Evolutionary conservation across 352 stramenopile species (phyloP).

Genomic region (Phytophthora pluvialis): DNA sequence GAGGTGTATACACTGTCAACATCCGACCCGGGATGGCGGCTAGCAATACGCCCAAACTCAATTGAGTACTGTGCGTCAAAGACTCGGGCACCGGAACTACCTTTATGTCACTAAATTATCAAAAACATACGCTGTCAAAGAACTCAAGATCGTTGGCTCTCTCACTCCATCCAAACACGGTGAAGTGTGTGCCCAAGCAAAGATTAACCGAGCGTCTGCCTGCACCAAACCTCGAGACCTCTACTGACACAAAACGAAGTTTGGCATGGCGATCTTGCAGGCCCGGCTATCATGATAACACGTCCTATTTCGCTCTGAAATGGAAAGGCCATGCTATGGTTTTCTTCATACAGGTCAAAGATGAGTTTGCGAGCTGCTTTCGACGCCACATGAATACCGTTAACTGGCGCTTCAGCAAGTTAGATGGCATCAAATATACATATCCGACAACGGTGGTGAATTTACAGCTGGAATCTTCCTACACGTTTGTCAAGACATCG

Average conservation of each 20-base stretch:
- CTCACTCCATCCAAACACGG: too few species aligned
- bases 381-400: slow-evolving; percentile 8
- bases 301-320: slow-evolving; percentile 9
- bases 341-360: slow-evolving; percentile 19
- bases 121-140: neutral
- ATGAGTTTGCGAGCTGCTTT: neutral
- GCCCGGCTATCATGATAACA: slow-evolving; percentile 6
- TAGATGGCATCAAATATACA: neutral
- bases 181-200: too few species aligned
- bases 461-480: too few species aligned
- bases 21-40: neutral
- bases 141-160: neutral
- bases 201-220: too few species aligned
- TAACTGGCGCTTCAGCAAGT: slow-evolving; percentile 6
- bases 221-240: neutral
- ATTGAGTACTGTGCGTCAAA: neutral
- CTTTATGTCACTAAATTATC: neutral
- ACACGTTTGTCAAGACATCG: too few species aligned
- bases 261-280: slow-evolving; percentile 11
- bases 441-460: slow-evolving; percentile 3
- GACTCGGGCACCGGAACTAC: neutral
- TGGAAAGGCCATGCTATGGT: slow-evolving; percentile 14
- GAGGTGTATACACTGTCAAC: neutral
- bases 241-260: neutral
- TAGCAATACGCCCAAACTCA: neutral